Percentiles rank a stretch among this genome's conserved stretches.
phyloP scores from a whole-genome alignment of 257 asterid genomes.

The Rehmannia glutinosa region DNA sequence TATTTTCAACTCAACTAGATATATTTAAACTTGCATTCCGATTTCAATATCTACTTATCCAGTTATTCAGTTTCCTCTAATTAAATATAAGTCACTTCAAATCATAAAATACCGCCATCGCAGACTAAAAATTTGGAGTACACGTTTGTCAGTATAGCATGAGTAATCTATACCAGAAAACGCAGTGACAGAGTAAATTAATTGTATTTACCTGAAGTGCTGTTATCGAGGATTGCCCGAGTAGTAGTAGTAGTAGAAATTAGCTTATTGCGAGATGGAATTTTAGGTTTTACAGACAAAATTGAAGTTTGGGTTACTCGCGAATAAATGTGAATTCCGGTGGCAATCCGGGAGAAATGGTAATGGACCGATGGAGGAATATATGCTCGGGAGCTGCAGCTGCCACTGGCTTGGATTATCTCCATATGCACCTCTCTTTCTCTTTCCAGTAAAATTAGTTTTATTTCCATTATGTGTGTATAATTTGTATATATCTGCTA shows the following conservation, averaged over 20 bases:
- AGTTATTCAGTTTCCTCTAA: neutral
- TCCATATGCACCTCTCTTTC: constrained; percentile 35
- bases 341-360: constrained; percentile 1
- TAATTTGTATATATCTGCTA: too few species aligned
- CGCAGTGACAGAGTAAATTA: neutral
- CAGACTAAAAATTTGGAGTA: neutral
- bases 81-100: too few species aligned
- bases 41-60: too few species aligned
- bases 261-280: constrained; percentile 12
- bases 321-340: neutral
- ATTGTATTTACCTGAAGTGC: constrained; percentile 31
- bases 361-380: constrained; percentile 6
- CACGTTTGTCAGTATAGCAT: neutral
- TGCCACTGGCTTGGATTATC: constrained; percentile 39
- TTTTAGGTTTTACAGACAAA: constrained; percentile 8
- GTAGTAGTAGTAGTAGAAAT: constrained; percentile 21
- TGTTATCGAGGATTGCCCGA: constrained; percentile 31
- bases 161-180: neutral
- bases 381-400: constrained; percentile 15
- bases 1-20: neutral
- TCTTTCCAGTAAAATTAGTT: neutral
- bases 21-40: too few species aligned
- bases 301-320: neutral
- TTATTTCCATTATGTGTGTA: neutral
- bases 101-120: too few species aligned